These are phyloP conservation scores for Exophiala xenobiotica DNA, from an alignment of 2,329 filamentous ascomycete species.

Conservation along the genomic window DNA sequence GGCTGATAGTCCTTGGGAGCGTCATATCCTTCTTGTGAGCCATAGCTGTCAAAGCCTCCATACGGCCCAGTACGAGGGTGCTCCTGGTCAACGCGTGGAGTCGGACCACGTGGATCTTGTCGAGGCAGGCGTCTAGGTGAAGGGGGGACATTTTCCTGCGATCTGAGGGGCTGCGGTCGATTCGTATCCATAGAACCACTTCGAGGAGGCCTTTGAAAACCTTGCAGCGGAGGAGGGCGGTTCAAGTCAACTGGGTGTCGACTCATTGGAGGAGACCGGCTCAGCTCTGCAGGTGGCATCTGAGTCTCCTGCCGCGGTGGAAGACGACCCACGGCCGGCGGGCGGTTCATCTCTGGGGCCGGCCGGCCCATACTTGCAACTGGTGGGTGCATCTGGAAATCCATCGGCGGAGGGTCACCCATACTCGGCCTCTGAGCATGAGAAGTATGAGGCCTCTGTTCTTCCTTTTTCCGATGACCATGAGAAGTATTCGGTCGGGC, in stretches of 20 bases:
- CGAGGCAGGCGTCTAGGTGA: constrained; percentile 10
- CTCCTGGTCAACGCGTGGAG: constrained; percentile 7
- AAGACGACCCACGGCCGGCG: constrained; percentile 5
- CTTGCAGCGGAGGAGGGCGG: constrained; percentile 7
- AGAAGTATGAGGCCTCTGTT: constrained; percentile 16
- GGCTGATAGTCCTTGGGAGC: neutral
- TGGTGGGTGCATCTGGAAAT: no score
- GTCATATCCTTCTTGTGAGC: constrained; percentile 2
- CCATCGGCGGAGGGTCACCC: neutral
- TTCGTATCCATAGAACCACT: constrained; percentile 2
- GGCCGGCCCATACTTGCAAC: no score
- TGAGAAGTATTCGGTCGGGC: constrained; percentile 24
- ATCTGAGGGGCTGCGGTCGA: neutral
- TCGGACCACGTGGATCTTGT: constrained; percentile 10
- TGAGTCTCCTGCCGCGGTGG: constrained; percentile 3
- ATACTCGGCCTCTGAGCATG: constrained; percentile 10
- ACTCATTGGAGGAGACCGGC: neutral
- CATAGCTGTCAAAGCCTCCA: constrained; percentile 5
- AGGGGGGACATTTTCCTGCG: constrained; percentile 5
- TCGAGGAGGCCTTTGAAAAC: constrained; percentile 4
- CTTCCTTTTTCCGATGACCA: constrained; percentile 17
- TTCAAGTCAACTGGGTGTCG: neutral
- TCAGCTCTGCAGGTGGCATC: neutral
- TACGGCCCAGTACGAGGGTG: constrained; percentile 1
- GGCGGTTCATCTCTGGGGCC: no score